phyloP scores from a whole-genome alignment of 805 yeast genomes.

The Yamadazyma ubonensis region DNA sequence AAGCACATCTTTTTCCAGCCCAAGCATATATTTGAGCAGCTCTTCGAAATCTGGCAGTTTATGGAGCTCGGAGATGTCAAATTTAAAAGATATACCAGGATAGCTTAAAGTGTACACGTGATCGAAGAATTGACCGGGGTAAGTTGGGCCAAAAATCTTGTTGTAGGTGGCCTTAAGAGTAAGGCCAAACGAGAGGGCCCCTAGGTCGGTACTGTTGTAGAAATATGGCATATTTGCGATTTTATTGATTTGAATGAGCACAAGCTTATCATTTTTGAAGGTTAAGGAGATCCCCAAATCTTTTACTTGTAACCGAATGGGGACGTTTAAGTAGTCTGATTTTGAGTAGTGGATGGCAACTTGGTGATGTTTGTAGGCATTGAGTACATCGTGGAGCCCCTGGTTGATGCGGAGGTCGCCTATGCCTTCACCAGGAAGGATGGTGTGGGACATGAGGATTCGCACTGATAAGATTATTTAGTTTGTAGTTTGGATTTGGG shows the following conservation, averaged over 20 bases:
- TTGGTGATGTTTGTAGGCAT: conserved; percentile 26
- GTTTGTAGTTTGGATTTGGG: too few species aligned
- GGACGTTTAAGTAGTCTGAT: conserved; percentile 28
- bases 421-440: conserved; percentile 39
- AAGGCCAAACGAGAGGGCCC: conserved; percentile 19
- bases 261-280: conserved; percentile 26
- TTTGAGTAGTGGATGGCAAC: conserved; percentile 27
- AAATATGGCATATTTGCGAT: conserved; percentile 3
- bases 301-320: conserved; percentile 19
- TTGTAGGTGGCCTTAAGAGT: conserved; percentile 49
- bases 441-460: conserved; percentile 6
- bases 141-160: conserved; percentile 61
- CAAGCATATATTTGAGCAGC: conserved; percentile 33
- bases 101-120: conserved; percentile 48
- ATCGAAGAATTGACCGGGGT: conserved; percentile 44
- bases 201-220: conserved; percentile 34
- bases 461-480: too few species aligned
- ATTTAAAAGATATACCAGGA: conserved; percentile 56
- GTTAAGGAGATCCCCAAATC: conserved; percentile 25
- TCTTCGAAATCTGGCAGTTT: conserved; percentile 1
- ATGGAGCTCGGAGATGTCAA: conserved; percentile 20
- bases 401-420: conserved; percentile 28
- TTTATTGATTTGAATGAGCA: conserved; percentile 28
- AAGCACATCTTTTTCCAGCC: conserved; percentile 25
- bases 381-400: conserved; percentile 27